These are phyloP conservation scores for Syzygium aromaticum DNA, from an alignment of 345 rosid species.

Conservation along the genomic window DNA sequence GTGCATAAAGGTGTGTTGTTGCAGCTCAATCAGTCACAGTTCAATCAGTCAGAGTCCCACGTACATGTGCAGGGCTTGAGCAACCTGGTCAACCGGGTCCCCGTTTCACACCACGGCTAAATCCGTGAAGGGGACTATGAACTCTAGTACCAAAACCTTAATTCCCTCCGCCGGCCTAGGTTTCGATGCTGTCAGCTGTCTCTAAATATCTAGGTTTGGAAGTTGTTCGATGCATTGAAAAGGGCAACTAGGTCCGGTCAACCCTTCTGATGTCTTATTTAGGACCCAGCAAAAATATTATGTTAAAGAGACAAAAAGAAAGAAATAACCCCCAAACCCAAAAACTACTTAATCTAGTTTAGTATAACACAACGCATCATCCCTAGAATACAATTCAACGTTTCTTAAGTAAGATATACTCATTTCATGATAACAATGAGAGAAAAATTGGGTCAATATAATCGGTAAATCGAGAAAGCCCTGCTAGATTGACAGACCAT, in stretches of 20 bases:
- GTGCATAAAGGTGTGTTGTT: background rate
- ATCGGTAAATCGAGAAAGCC: background rate
- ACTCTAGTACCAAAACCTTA: background rate
- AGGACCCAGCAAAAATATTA: background rate
- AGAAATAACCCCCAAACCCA: background rate
- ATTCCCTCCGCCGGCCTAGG: background rate
- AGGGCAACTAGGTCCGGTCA: background rate
- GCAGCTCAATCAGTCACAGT: background rate
- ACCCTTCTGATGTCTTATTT: background rate
- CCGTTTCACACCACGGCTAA: background rate
- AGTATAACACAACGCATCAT: background rate
- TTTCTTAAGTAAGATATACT: background rate
- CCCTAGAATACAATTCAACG: background rate
- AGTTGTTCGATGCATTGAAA: background rate
- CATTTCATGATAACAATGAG: background rate
- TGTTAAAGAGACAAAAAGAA: background rate
- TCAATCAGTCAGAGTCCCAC: background rate
- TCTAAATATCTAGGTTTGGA: background rate
- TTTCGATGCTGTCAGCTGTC: background rate
- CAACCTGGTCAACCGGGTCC: background rate
- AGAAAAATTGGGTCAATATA: background rate
- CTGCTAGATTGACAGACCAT: background rate
- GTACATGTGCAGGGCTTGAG: background rate
- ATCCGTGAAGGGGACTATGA: background rate
- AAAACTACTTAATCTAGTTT: background rate